Conservation (phyloP, 345 rosid species). For the Dovyalis caffra region DNA sequence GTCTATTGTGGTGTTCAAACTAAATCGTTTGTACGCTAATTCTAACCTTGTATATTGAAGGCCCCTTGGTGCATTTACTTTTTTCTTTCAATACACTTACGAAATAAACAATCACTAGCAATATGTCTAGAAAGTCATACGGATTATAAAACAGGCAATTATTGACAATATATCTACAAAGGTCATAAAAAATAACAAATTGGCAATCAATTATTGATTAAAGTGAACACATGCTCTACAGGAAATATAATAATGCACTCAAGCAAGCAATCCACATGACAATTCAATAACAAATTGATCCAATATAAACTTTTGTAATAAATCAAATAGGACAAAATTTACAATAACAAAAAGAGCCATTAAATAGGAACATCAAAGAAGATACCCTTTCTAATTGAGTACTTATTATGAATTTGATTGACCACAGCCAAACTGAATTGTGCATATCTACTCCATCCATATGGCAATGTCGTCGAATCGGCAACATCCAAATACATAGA, state of each 20-base stretch:
- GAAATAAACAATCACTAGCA: background rate
- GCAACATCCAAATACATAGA: slow-evolving; percentile 98
- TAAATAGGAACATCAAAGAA: background rate
- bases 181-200: background rate
- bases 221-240: background rate
- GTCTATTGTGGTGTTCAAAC: background rate
- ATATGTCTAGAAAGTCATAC: background rate
- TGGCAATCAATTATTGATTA: background rate
- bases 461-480: slow-evolving; percentile 71
- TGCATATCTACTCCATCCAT: slow-evolving; percentile 93
- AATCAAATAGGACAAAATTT: background rate
- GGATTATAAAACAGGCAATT: background rate
- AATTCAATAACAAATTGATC: background rate
- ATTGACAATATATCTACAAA: background rate
- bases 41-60: background rate
- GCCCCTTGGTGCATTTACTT: background rate
- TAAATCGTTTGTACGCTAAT: background rate
- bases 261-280: background rate
- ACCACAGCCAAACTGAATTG: slow-evolving; percentile 86
- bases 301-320: background rate
- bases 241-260: background rate
- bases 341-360: background rate
- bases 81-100: background rate
- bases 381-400: slow-evolving; percentile 80
- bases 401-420: slow-evolving; percentile 73